phyloP scores from a whole-genome alignment of 257 asterid genomes.

The Gynochthodes officinalis region DNA sequence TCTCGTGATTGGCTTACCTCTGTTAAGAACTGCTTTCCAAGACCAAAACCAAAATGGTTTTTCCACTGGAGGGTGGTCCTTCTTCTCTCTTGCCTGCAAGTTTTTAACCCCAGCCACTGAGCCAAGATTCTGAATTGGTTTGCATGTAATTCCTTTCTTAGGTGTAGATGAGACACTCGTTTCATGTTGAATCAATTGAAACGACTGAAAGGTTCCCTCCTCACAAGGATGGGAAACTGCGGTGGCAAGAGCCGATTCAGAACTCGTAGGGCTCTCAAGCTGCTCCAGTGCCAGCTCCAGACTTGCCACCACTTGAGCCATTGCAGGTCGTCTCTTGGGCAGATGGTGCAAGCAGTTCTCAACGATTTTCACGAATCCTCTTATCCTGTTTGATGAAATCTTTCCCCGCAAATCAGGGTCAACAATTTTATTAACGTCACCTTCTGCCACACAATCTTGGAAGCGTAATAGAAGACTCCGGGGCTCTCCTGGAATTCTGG shows the following conservation, averaged over 20 bases:
- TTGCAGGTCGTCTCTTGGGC: conserved; percentile 20
- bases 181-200: background rate
- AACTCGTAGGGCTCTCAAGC: background rate
- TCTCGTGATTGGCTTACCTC: background rate
- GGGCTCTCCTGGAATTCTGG: background rate
- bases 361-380: background rate
- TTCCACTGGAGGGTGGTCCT: background rate
- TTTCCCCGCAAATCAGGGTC: background rate
- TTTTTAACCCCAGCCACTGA: background rate
- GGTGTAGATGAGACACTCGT: background rate
- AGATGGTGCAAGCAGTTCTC: conserved; percentile 9
- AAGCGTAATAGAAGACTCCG: background rate
- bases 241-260: too few species aligned
- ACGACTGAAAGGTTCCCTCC: background rate
- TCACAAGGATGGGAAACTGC: background rate
- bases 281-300: conserved; percentile 10
- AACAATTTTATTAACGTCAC: background rate
- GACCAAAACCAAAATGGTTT: background rate
- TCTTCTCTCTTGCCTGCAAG: background rate
- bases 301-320: conserved; percentile 21
- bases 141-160: background rate
- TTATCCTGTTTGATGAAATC: background rate
- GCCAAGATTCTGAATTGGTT: background rate
- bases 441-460: conserved; percentile 8
- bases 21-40: background rate